Evolutionary conservation across 139 green algal species (phyloP), one percentile per base, ranked within the genome.

Genomic region (Haematococcus lacustris): DNA sequence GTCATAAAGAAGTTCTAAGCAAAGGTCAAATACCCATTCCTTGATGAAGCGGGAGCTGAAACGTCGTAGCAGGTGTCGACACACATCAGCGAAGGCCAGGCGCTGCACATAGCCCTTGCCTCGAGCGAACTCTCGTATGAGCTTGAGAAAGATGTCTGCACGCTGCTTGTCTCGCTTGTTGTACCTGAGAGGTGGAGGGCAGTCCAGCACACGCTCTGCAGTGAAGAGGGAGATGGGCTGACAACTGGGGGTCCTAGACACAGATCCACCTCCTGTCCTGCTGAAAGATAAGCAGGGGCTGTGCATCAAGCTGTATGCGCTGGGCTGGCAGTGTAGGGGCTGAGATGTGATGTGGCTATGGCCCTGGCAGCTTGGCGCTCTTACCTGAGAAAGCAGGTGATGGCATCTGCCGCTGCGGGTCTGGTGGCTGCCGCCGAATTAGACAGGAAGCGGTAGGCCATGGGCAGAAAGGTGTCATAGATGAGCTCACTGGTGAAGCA

Each of bases 1-100:
- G 64, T 93, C 88, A 32, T 80, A 81, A 37, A 89, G 78, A 68
- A 93, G 72, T 71, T 86, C 78, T 33, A 90, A 34, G 2, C 68
- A 61, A 3, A 72, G 40, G 69, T 88, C 82, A 38, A 86, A 80
- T 9, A 84, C 38, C 69, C 65, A 78, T 34, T 83, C 80, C 71
- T 85, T 88, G 71, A 87, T 62, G 68, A 85, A 87, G 26, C 59
- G 67, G 9, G 78, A 71, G 59, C 74, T 81, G 78, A 88, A 89
- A 60, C 70, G 74, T 5, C 51, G 50, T 50, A 89, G 50, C 37
- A 86, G 28, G 41, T 74, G 53, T 53, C 7, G 21, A 67, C 75
- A 79, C 17, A 87, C 73, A 67, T 90, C 81, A 3, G 88, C 78
- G 41, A 88, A 92, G 1, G 71, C 76, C 38, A 83, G 65, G 17